These are phyloP conservation scores for Aspergillus ellipticus DNA, from an alignment of 495 filamentous ascomycete genomes.

Conservation along the genomic window DNA sequence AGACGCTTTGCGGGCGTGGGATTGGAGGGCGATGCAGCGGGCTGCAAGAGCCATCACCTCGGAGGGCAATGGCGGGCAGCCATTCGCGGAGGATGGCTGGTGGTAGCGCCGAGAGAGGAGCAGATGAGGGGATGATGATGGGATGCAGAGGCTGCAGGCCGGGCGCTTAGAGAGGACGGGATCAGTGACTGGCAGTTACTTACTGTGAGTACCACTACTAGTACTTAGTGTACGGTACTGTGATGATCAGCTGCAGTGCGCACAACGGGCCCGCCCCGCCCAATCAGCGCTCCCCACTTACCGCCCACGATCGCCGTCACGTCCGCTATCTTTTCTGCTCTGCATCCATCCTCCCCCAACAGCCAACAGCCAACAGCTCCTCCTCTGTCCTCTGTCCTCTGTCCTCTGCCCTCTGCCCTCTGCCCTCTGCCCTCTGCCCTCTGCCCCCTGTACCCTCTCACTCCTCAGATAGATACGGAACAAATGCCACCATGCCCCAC, in stretches of 20 bases:
- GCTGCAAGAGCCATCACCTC: conserved; percentile 23
- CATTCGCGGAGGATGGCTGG: conserved; percentile 13
- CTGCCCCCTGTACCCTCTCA: no score
- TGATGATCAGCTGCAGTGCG: no score
- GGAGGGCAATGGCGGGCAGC: background rate
- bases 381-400: background rate
- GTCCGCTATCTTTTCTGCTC: conserved; percentile 3
- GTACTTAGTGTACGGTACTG: no score
- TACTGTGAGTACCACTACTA: no score
- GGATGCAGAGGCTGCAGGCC: conserved; percentile 10
- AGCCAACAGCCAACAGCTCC: conserved; percentile 1
- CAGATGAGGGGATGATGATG: conserved; percentile 5
- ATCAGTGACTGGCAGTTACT: no score
- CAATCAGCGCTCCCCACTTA: background rate
- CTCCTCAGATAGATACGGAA: no score
- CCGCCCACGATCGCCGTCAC: background rate
- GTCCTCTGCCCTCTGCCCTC: no score
- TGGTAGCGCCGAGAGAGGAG: conserved; percentile 22
- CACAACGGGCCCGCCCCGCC: background rate
- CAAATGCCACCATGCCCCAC: conserved; percentile 54
- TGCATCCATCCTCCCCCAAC: background rate
- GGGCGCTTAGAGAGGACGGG: conserved; percentile 17
- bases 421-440: no score
- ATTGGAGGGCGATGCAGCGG: background rate
- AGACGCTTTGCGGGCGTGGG: background rate